A percentile compares a stretch with the other conserved stretches of the same genome.
These are phyloP conservation scores for Elsinoe batatas DNA, from an alignment of 2,329 filamentous ascomycete genomes.

Conservation along the genomic window DNA sequence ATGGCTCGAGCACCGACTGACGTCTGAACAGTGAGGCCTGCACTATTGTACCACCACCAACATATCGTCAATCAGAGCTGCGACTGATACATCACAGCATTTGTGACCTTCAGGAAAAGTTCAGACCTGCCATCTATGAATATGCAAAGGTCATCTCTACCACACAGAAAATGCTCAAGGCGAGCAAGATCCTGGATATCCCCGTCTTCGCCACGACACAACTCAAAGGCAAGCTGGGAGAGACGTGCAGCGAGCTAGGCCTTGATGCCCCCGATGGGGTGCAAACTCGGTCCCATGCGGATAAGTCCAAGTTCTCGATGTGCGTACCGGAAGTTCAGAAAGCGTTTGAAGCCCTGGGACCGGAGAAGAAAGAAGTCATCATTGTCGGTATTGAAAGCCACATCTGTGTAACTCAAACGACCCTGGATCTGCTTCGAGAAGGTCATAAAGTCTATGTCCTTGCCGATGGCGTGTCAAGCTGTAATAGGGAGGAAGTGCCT, in stretches of 20 bases:
- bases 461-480: slow-evolving; percentile 81
- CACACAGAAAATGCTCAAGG: slow-evolving; percentile 43
- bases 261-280: slow-evolving; percentile 42
- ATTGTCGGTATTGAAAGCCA: slow-evolving; percentile 89
- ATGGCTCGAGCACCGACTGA: slow-evolving; percentile 14
- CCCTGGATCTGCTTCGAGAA: slow-evolving; percentile 63
- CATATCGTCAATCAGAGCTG: not conserved
- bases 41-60: slow-evolving; percentile 17
- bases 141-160: slow-evolving; percentile 62
- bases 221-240: slow-evolving; percentile 65
- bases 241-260: slow-evolving; percentile 64
- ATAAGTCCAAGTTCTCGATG: slow-evolving; percentile 93
- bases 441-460: slow-evolving; percentile 80
- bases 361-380: slow-evolving; percentile 50
- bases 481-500: slow-evolving; percentile 69
- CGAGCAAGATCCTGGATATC: slow-evolving; percentile 49
- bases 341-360: slow-evolving; percentile 31
- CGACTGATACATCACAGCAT: slow-evolving; percentile 47
- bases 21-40: slow-evolving; percentile 17
- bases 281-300: slow-evolving; percentile 49
- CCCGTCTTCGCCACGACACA: slow-evolving; percentile 84
- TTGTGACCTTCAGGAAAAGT: slow-evolving; percentile 93
- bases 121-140: slow-evolving; percentile 70
- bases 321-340: slow-evolving; percentile 56
- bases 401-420: slow-evolving; percentile 90